Evolutionary conservation across 805 yeast genomes (phyloP), one percentile per base, ranked within the genome.

Genomic region (Hanseniaspora vineae): DNA sequence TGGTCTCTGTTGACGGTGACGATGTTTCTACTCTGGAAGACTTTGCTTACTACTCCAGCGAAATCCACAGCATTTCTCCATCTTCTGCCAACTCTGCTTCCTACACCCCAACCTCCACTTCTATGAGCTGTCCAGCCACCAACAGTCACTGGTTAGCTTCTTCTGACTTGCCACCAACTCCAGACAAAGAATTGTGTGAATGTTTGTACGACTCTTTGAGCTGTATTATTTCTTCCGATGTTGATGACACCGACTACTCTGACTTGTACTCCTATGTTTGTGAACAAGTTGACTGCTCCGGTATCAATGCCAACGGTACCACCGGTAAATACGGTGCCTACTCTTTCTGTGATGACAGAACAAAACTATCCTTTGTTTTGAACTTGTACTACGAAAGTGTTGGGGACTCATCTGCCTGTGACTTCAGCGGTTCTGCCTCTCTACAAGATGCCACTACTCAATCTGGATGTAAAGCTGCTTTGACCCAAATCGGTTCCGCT

Each of bases 101-200:
- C 44, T 64, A 63, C 53, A 51, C 73, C 19, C 60, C 77, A 37
- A 39, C 69, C 20, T 49, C 75, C 14, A 69, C 75, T 15, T 66
- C 76, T 32, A 63, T 78, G 54, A 58, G 78, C 35, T 84, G 92
- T 62, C 90, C 90, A 53, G 68, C 84, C 17, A 60, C 69, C 35
- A 64, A 67, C 49, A 35, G 63, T 10, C 57, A 75, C 63, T 84
- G 92, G 92, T 65, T 66, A 49, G 92, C 88, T 48, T 62, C 78
- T 32, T 71, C 81, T n/a, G 65, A 58, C 32, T 71, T 84, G 60
- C 94, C 94, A 58, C 94, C 92, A 65, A 80, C 87, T 46, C 94
- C 94, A 54, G 73, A 82, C 58, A 61, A 72, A 45, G 71, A 62
- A 43, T 69, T 75, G 48, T 84, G 92, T 72, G 67, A 72, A 51